Conservation (phyloP, 2,329 filamentous ascomycete species). For the Fusarium devonianum region DNA sequence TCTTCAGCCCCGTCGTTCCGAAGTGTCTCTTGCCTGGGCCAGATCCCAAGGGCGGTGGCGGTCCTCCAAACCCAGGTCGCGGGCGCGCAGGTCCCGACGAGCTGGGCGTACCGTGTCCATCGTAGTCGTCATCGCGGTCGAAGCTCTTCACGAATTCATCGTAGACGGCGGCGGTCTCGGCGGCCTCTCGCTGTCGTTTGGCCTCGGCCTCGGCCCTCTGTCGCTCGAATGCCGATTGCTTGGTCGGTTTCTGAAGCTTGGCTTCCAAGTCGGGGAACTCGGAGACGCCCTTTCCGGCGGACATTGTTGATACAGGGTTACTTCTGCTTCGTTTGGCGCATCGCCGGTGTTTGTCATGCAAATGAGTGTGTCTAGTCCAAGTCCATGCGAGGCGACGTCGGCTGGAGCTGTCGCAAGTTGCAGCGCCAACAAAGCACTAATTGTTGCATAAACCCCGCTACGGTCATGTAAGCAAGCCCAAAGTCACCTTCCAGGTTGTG, state of each 20-base stretch:
- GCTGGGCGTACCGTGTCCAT: slow-evolving; percentile 13
- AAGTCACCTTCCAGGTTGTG: neutral
- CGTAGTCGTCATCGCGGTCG: slow-evolving; percentile 64
- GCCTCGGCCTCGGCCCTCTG: slow-evolving; percentile 90
- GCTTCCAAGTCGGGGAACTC: slow-evolving; percentile 76
- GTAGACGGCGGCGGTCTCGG: slow-evolving; percentile 86
- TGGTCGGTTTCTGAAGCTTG: slow-evolving; percentile 80
- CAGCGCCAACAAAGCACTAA: slow-evolving; percentile 8
- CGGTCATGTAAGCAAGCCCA: too few relatives aligned
- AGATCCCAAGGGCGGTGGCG: slow-evolving; percentile 33
- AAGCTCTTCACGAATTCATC: slow-evolving; percentile 88
- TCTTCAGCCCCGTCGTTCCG: slow-evolving; percentile 62
- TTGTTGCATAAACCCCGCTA: slow-evolving; percentile 32
- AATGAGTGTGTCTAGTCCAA: neutral
- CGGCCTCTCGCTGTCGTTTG: slow-evolving; percentile 82
- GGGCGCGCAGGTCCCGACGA: slow-evolving; percentile 29
- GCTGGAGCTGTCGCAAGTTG: slow-evolving; percentile 8
- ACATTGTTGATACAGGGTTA: slow-evolving; percentile 48
- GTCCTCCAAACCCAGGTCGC: slow-evolving; percentile 42
- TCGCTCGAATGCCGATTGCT: slow-evolving; percentile 87
- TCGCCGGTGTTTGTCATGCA: slow-evolving; percentile 5
- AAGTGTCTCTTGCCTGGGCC: slow-evolving; percentile 68
- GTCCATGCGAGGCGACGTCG: neutral
- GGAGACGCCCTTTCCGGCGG: slow-evolving; percentile 56
- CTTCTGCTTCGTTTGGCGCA: slow-evolving; percentile 11